Percentiles rank a stretch among this genome's conserved stretches.
phyloP scores from a whole-genome alignment of 2,329 filamentous ascomycete genomes.

The Xylariaceae sp. region DNA sequence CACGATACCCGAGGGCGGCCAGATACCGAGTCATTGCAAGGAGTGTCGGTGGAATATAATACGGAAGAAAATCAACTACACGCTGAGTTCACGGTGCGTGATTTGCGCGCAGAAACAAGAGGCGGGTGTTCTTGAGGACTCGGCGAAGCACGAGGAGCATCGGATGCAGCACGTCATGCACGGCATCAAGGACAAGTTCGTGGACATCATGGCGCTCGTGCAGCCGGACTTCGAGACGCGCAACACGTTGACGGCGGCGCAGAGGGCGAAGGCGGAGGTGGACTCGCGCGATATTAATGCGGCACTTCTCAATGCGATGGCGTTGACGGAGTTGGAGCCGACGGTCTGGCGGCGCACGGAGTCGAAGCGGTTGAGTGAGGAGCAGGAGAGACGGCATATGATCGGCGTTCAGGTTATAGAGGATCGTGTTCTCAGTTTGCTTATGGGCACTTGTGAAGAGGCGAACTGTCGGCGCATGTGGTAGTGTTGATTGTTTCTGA shows the following conservation, averaged over 20 bases:
- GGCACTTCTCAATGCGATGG: constrained; percentile 23
- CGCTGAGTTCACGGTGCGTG: constrained; percentile 21
- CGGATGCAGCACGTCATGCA: constrained; percentile 17
- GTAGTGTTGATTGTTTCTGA: constrained; percentile 6
- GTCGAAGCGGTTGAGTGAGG: constrained; percentile 15
- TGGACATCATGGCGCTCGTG: constrained; percentile 18
- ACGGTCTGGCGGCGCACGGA: constrained; percentile 22
- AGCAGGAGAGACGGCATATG: constrained; percentile 14
- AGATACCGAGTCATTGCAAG: constrained; percentile 20
- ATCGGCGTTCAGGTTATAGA: constrained; percentile 18
- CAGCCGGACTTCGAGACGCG: constrained; percentile 26
- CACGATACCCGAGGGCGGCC: constrained; percentile 24
- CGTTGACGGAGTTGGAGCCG: constrained; percentile 23
- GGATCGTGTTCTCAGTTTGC: constrained; percentile 7
- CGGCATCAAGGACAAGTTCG: constrained; percentile 14
- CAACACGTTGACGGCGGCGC: constrained; percentile 14
- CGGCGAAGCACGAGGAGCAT: constrained; percentile 20
- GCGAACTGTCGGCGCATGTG: constrained; percentile 21
- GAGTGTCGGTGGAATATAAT: constrained; percentile 26
- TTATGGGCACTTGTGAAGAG: background rate
- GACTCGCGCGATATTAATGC: constrained; percentile 20
- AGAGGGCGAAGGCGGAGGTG: constrained; percentile 15
- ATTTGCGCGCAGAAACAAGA: constrained; percentile 15
- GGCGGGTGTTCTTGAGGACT: constrained; percentile 9
- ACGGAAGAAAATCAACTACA: constrained; percentile 13